Conservation (phyloP, 1,284 basidiomycete genomes). For the Melampsora larici-populina region DNA sequence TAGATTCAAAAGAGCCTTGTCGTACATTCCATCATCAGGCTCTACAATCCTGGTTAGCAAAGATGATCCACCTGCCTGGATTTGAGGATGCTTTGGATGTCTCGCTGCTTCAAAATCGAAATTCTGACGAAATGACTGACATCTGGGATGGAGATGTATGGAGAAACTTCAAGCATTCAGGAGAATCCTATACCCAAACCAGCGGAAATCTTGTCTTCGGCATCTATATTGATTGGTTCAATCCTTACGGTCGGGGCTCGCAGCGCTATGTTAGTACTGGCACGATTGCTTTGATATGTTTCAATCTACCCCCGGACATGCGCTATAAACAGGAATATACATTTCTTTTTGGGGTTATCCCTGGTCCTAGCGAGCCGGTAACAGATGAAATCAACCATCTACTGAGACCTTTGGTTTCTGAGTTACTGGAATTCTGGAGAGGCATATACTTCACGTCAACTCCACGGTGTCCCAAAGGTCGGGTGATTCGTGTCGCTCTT, state of each 20-base stretch:
- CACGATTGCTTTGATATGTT: too few species aligned
- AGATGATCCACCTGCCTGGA: not conserved
- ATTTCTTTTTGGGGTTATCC: too few species aligned
- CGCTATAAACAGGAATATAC: constrained; percentile 11
- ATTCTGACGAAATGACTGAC: not conserved
- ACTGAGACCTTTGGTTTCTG: not conserved
- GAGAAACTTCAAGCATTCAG: constrained; percentile 6
- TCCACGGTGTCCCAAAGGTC: not conserved
- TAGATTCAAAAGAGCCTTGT: not conserved
- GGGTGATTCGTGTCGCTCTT: not conserved
- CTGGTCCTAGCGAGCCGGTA: constrained; percentile 15
- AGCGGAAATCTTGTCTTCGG: constrained; percentile 24
- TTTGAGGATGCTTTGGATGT: not conserved
- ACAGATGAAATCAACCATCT: not conserved
- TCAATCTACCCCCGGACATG: too few species aligned
- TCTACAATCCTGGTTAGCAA: not conserved
- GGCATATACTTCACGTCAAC: not conserved
- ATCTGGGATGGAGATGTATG: constrained; percentile 30
- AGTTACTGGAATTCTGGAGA: not conserved
- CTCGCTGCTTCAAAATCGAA: not conserved
- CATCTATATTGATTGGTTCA: too few species aligned
- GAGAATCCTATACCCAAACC: not conserved
- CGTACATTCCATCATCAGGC: not conserved
- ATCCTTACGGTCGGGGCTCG: too few species aligned
- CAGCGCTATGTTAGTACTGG: too few species aligned